Evolutionary conservation across 1,284 basidiomycete genomes (phyloP).

Genomic region (Spongiforma sp.): DNA sequence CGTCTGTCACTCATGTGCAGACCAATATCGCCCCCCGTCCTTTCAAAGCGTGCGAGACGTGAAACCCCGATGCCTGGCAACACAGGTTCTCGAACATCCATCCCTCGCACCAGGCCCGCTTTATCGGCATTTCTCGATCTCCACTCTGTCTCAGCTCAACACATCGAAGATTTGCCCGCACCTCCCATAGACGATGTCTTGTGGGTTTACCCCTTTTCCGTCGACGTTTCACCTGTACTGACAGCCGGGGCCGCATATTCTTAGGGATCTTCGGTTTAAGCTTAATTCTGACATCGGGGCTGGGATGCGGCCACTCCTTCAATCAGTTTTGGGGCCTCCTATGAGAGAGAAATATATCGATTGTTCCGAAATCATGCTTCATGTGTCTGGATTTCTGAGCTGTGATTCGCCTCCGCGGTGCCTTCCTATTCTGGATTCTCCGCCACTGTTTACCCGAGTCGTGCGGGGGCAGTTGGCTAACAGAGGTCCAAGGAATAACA

Average conservation of each 20-base stretch:
- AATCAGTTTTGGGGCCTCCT: slow-evolving; percentile 12
- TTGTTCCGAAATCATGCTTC: slow-evolving; percentile 11
- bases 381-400: slow-evolving; percentile 38
- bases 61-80: slow-evolving; percentile 43
- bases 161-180: slow-evolving; percentile 25
- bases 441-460: slow-evolving; percentile 54
- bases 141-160: slow-evolving; percentile 24
- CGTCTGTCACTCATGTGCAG: slow-evolving; percentile 29
- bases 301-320: slow-evolving; percentile 30
- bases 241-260: not conserved
- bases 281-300: slow-evolving; percentile 35
- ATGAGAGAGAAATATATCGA: not conserved
- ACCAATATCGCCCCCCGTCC: slow-evolving; percentile 45
- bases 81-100: slow-evolving; percentile 20
- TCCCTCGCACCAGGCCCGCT: slow-evolving; percentile 33
- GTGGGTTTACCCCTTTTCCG: slow-evolving; percentile 27
- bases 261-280: slow-evolving; percentile 41
- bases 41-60: slow-evolving; percentile 43
- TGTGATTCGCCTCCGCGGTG: slow-evolving; percentile 37
- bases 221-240: slow-evolving; percentile 2
- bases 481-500: not conserved
- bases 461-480: slow-evolving; percentile 6
- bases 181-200: slow-evolving; percentile 38
- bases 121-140: slow-evolving; percentile 23
- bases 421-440: slow-evolving; percentile 36